Conservation (phyloP, 106 monocot genomes). For the Xerophyta viscosa region DNA sequence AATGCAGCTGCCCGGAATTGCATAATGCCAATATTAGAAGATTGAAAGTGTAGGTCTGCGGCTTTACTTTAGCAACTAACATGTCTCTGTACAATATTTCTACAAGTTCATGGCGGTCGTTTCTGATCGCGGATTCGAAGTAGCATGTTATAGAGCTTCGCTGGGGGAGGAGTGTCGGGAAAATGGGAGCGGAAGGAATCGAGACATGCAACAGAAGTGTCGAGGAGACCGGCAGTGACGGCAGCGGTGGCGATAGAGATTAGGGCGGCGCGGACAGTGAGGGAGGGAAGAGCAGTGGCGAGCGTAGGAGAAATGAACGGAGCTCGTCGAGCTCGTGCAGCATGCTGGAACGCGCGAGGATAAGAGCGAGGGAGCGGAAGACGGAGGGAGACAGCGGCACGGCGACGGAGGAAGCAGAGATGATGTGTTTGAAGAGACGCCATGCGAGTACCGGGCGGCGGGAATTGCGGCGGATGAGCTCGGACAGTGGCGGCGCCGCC, state of each 20-base stretch:
- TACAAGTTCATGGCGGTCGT: conserved; percentile 33
- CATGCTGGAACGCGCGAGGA: conserved; percentile 24
- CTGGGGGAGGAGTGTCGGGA: conserved; percentile 28
- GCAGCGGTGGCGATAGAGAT: conserved; percentile 17
- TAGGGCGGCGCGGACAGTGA: conserved; percentile 16
- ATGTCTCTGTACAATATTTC: conserved; percentile 63
- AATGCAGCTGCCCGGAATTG: conserved; percentile 39
- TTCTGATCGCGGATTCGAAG: conserved; percentile 28
- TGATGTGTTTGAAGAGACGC: conserved; percentile 39
- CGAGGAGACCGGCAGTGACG: conserved; percentile 22
- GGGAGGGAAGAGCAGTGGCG: neutral
- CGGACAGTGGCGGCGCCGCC: conserved; percentile 5
- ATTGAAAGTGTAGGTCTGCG: conserved; percentile 58
- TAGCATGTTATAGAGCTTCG: conserved; percentile 44
- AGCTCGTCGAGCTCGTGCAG: conserved; percentile 34
- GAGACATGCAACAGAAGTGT: conserved; percentile 34
- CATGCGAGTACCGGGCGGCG: conserved; percentile 35
- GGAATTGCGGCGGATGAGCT: conserved; percentile 24
- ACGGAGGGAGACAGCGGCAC: conserved; percentile 10
- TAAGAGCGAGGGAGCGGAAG: conserved; percentile 15
- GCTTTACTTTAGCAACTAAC: conserved; percentile 32
- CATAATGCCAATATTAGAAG: conserved; percentile 54
- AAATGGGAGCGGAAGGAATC: conserved; percentile 39
- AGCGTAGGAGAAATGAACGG: conserved; percentile 20
- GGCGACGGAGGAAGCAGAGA: conserved; percentile 16